Percentiles rank a stretch among this genome's conserved stretches.
These are phyloP conservation scores for Naganishia liquefaciens DNA, from an alignment of 1,284 basidiomycete species.

Conservation along the genomic window DNA sequence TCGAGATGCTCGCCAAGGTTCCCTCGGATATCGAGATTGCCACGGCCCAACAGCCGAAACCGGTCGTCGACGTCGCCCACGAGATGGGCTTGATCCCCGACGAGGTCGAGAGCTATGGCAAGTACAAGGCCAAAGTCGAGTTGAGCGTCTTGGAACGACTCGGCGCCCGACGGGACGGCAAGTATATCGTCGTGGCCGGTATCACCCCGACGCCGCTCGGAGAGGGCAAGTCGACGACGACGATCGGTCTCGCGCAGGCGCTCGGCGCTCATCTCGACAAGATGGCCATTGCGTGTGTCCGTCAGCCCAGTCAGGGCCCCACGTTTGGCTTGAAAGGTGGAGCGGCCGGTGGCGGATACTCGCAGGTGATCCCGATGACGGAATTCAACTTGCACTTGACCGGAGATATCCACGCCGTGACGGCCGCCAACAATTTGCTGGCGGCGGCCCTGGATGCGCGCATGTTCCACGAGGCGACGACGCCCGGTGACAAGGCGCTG, in stretches of 20 bases:
- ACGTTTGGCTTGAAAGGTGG: slow-evolving; percentile 99
- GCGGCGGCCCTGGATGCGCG: slow-evolving; percentile 96
- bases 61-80: slow-evolving; percentile 74
- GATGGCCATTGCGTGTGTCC: slow-evolving; percentile 94
- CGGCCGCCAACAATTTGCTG: slow-evolving; percentile 94
- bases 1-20: slow-evolving; percentile 79
- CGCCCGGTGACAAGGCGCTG: slow-evolving; percentile 83
- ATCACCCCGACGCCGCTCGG: slow-evolving; percentile 98
- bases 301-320: slow-evolving; percentile 97
- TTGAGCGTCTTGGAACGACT: slow-evolving; percentile 84
- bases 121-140: slow-evolving; percentile 97
- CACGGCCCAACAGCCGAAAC: slow-evolving; percentile 91
- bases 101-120: slow-evolving; percentile 92
- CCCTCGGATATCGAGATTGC: slow-evolving; percentile 95
- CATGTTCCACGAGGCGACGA: slow-evolving; percentile 97
- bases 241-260: slow-evolving; percentile 95
- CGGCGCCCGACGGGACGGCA: slow-evolving; percentile 83
- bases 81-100: slow-evolving; percentile 86
- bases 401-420: slow-evolving; percentile 97
- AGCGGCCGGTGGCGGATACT: slow-evolving; percentile 97
- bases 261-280: slow-evolving; percentile 92
- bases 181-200: slow-evolving; percentile 95
- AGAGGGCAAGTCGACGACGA: slow-evolving; percentile 98
- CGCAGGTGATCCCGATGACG: slow-evolving; percentile 99
- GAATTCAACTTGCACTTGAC: slow-evolving; percentile 86